Evolutionary conservation across 2,329 filamentous ascomycete genomes (phyloP), one percentile per base, ranked within the genome.

Genomic region (Xylaria sp.): DNA sequence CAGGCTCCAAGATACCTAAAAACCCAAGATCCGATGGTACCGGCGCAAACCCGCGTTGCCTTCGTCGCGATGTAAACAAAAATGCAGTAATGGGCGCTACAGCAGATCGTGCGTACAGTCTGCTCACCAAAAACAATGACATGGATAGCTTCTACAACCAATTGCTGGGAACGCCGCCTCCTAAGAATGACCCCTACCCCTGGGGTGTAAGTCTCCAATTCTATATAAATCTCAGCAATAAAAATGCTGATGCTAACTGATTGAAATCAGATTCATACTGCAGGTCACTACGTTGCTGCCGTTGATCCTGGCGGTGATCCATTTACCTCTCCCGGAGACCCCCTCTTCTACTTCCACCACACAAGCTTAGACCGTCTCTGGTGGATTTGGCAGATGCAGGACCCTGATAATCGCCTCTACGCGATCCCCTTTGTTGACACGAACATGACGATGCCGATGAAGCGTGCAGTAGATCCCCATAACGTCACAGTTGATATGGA

Each of bases 351-450:
- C 73, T 80, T 81, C 72, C 80, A 82, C 70, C 80, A 81, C 67
- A 76, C 75, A 6, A 61, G 74, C n/a, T 71, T 82, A 0, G 80
- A 82, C 69, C 79, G 80, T 0, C 69, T 81, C 1, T 82, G 80
- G 79, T 81, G 80, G 80, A 78, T 81, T 63, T 81, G 80, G 80
- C 80, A 82, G 74, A 80, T 80, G 77, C 79, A 80, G 66, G 80
- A 81, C 66, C 75, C 76, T 6, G 77, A 77, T 13, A 74, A 71
- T 9, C 77, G 81, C 7, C 67, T 81, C 31, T 69, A 80, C 44
- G 74, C 75, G 4, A 63, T 81, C 23, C 77, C 77, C 0, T 72
- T 69, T 13, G 67, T 48, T 33, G 62, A 65, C 36, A 63, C 36
- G 28, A 63, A 63, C 62, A 77, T 76, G 73, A 67, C 72, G 9